Percentiles rank a stretch among this genome's conserved stretches.
Evolutionary conservation across 2,329 filamentous ascomycete genomes (phyloP).

Genomic region (Chrysoporthe puriensis): DNA sequence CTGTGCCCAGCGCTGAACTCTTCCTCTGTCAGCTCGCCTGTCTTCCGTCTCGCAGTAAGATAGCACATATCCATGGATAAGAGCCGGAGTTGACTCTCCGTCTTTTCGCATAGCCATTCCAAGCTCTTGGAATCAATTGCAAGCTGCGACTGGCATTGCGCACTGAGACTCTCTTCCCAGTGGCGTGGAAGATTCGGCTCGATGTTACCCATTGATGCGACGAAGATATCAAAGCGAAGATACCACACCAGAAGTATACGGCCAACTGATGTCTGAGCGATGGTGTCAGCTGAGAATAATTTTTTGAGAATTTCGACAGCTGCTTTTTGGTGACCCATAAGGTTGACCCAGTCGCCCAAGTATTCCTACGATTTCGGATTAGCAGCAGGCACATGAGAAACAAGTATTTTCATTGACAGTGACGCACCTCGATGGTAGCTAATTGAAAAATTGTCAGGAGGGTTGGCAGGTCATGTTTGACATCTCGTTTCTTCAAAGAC

Average conservation of each 20-base stretch:
- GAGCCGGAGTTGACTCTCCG: constrained; percentile 68
- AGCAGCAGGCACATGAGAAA: neutral
- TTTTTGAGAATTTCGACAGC: constrained; percentile 80
- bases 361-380: constrained; percentile 68
- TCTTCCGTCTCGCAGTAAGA: constrained; percentile 71
- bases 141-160: constrained; percentile 65
- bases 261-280: constrained; percentile 70
- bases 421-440: constrained; percentile 82
- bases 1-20: constrained; percentile 68
- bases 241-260: constrained; percentile 88
- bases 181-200: constrained; percentile 73
- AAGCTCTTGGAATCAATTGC: constrained; percentile 64
- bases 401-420: no score
- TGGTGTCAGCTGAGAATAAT: constrained; percentile 76
- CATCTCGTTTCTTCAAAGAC: constrained; percentile 69
- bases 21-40: constrained; percentile 65
- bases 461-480: constrained; percentile 70
- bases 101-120: constrained; percentile 68
- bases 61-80: constrained; percentile 81
- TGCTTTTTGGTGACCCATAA: constrained; percentile 90
- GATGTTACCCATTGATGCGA: constrained; percentile 80
- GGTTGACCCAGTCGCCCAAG: constrained; percentile 91
- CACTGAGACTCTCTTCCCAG: constrained; percentile 73
- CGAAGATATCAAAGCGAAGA: constrained; percentile 82
- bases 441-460: constrained; percentile 88